These are phyloP conservation scores for Jatropha multifida DNA, from an alignment of 441 rosid species.

Conservation along the genomic window DNA sequence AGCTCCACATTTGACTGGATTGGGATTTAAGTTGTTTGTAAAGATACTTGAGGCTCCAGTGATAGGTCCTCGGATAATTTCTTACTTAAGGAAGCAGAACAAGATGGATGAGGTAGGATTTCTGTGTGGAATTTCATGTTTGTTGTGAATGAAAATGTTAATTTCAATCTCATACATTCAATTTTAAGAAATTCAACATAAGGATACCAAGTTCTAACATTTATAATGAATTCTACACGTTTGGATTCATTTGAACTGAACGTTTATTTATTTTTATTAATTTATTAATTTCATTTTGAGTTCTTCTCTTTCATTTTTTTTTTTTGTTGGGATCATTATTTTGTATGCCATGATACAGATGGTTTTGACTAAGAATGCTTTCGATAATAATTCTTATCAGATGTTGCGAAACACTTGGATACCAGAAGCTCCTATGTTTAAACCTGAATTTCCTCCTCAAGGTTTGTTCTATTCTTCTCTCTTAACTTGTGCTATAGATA, in stretches of 20 bases:
- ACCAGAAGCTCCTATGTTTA: constrained; percentile 87
- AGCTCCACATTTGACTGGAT: constrained; percentile 87
- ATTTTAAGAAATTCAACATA: too few species aligned
- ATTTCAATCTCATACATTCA: too few species aligned
- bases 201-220: too few species aligned
- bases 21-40: constrained; percentile 54
- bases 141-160: too few species aligned
- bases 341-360: background rate
- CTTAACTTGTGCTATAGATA: background rate
- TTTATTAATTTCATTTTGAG: background rate
- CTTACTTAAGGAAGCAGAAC: constrained; percentile 59
- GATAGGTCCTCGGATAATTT: constrained; percentile 55
- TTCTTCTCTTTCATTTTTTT: constrained; percentile 7
- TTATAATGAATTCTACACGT: too few species aligned
- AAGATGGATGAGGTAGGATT: constrained; percentile 53
- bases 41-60: constrained; percentile 61
- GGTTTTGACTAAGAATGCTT: background rate
- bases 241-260: too few species aligned
- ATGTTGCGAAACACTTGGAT: constrained; percentile 56
- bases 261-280: background rate
- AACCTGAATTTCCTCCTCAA: constrained; percentile 81
- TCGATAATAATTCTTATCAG: constrained; percentile 35
- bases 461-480: constrained; percentile 37
- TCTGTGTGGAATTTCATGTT: background rate
- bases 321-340: background rate